These are phyloP conservation scores for Fomes fomentarius DNA, from an alignment of 1,284 basidiomycete genomes.

Conservation along the genomic window DNA sequence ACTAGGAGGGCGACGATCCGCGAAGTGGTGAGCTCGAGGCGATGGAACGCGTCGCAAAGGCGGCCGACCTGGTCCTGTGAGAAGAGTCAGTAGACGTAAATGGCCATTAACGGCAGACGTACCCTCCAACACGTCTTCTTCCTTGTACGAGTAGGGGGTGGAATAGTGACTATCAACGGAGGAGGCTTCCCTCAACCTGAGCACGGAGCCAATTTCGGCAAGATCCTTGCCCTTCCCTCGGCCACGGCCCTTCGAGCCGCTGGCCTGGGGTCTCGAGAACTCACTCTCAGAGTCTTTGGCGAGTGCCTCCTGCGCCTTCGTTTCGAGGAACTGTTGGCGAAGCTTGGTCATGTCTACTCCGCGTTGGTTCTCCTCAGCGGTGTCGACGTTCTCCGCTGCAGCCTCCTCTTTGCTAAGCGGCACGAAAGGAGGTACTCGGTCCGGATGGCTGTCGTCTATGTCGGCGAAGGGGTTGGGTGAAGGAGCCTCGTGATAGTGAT, in stretches of 20 bases:
- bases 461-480: constrained; percentile 71
- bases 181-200: constrained; percentile 22
- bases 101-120: constrained; percentile 1
- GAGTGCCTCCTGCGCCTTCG: constrained; percentile 48
- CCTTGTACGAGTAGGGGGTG: constrained; percentile 12
- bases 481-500: constrained; percentile 73
- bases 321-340: constrained; percentile 64
- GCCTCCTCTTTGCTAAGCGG: constrained; percentile 52
- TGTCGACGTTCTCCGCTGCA: constrained; percentile 67
- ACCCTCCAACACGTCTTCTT: constrained; percentile 25
- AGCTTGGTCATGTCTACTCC: constrained; percentile 68
- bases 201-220: constrained; percentile 12
- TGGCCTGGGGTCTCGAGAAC: constrained; percentile 23
- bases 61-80: constrained; percentile 20
- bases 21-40: constrained; percentile 13
- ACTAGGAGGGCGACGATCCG: constrained; percentile 11
- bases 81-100: constrained; percentile 1
- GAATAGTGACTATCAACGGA: constrained; percentile 25
- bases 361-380: constrained; percentile 66
- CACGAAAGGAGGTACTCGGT: constrained; percentile 59
- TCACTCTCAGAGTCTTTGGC: constrained; percentile 26
- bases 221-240: constrained; percentile 23
- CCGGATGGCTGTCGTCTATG: constrained; percentile 48
- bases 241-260: constrained; percentile 14
- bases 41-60: constrained; percentile 17